These are phyloP conservation scores for Wickerhamomyces hampshirensis DNA, from an alignment of 805 yeast genomes.

Conservation along the genomic window DNA sequence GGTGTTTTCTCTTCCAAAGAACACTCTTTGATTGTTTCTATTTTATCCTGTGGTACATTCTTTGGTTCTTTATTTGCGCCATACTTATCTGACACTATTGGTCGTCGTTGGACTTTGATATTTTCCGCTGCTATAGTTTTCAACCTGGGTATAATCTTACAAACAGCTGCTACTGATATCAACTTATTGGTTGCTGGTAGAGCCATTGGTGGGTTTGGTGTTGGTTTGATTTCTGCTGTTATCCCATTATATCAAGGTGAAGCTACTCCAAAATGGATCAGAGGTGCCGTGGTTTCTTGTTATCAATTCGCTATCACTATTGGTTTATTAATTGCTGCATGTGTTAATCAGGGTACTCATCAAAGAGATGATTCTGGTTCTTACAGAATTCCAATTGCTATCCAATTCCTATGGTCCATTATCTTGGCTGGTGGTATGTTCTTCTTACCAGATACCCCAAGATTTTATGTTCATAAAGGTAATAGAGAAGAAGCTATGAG, in stretches of 20 bases:
- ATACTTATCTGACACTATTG: constrained; percentile 47
- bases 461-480: constrained; percentile 58
- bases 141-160: constrained; percentile 48
- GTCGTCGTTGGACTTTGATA: constrained; percentile 47
- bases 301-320: constrained; percentile 71
- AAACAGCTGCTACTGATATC: constrained; percentile 39
- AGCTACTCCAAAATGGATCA: constrained; percentile 68
- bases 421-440: constrained; percentile 57
- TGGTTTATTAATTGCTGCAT: constrained; percentile 66
- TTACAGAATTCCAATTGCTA: constrained; percentile 68
- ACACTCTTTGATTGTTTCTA: constrained; percentile 58
- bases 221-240: constrained; percentile 66
- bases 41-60: constrained; percentile 68
- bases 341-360: constrained; percentile 67
- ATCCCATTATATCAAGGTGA: constrained; percentile 78
- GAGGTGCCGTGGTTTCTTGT: constrained; percentile 73
- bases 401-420: constrained; percentile 66
- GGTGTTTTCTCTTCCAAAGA: constrained; percentile 38
- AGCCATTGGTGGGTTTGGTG: constrained; percentile 64
- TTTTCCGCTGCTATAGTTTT: constrained; percentile 40
- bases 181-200: constrained; percentile 57
- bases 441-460: constrained; percentile 71
- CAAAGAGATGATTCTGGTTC: constrained; percentile 46
- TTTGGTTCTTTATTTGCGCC: constrained; percentile 60
- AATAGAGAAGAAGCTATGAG: constrained; percentile 49